Percentiles rank a stretch among this genome's conserved stretches.
phyloP scores from a whole-genome alignment of 805 yeast species.

The Yamadazyma tumulicola region DNA sequence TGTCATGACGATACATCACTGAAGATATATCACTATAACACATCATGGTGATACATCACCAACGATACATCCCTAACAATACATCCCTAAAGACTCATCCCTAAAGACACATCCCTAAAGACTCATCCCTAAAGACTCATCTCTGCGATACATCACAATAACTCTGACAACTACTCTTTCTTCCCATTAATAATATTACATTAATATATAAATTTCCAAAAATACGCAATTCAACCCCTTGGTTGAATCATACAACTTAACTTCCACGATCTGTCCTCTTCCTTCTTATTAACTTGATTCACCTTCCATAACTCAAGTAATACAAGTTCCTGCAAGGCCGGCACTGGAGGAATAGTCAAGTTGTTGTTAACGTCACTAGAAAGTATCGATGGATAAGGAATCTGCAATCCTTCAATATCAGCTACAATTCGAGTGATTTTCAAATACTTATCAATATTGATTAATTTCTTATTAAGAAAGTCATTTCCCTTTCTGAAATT shows the following conservation, averaged over 20 bases:
- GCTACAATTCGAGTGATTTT: constrained; percentile 64
- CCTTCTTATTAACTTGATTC: constrained; percentile 53
- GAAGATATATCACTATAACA: no score
- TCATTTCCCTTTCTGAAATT: constrained; percentile 60
- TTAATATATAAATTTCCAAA: no score
- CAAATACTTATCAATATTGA: constrained; percentile 71
- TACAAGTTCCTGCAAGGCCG: constrained; percentile 54
- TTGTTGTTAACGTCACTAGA: constrained; percentile 20
- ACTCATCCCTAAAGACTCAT: no score
- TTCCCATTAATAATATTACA: no score
- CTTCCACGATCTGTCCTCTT: constrained; percentile 70
- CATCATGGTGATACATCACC: no score
- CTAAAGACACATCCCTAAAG: no score
- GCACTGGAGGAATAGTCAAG: constrained; percentile 37
- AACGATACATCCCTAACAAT: no score
- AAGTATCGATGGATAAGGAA: constrained; percentile 17
- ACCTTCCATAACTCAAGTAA: constrained; percentile 70
- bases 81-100: no score
- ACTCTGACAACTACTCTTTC: no score
- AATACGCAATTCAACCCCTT: no score
- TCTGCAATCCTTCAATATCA: constrained; percentile 66
- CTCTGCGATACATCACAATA: no score
- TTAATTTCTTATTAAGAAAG: constrained; percentile 53
- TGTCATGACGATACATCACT: no score
- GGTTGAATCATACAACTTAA: constrained; percentile 62